These are phyloP conservation scores for Geranium rotundifolium DNA, from an alignment of 345 rosid genomes.

Conservation along the genomic window DNA sequence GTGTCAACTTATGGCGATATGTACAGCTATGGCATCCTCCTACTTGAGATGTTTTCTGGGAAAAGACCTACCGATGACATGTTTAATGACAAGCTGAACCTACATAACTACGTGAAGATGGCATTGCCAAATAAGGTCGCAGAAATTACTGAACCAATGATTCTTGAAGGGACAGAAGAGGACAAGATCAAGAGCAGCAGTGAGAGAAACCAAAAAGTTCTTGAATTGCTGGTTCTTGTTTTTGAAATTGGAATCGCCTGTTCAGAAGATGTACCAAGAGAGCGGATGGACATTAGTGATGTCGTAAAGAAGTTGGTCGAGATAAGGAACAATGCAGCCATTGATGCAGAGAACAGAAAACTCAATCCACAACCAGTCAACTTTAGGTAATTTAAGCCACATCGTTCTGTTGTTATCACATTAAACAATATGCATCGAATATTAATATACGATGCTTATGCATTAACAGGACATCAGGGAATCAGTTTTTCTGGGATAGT, in stretches of 20 bases:
- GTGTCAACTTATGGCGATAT: constrained; percentile 8
- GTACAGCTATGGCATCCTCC: constrained; percentile 8
- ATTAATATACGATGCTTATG: too few relatives aligned
- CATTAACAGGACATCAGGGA: too few relatives aligned
- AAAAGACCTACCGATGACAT: constrained; percentile 10
- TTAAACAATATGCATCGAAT: too few relatives aligned
- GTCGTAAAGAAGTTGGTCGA: neutral
- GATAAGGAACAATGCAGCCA: too few relatives aligned
- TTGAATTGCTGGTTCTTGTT: neutral
- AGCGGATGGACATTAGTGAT: constrained; percentile 3
- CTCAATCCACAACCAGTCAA: too few relatives aligned
- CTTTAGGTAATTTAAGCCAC: too few relatives aligned
- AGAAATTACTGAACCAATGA: constrained; percentile 4
- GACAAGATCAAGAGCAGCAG: too few relatives aligned
- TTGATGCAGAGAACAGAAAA: too few relatives aligned
- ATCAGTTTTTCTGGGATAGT: too few relatives aligned
- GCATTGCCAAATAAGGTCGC: neutral
- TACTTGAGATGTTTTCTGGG: constrained; percentile 10
- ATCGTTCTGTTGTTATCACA: too few relatives aligned
- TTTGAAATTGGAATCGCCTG: constrained; percentile 8
- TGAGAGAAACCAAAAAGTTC: neutral
- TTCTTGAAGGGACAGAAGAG: neutral
- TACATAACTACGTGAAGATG: neutral
- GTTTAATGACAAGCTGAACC: constrained; percentile 4
- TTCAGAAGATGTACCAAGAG: constrained; percentile 4